These are phyloP conservation scores for Amaranthus tricolor DNA, from an alignment of 179 eudicot species.

Conservation along the genomic window DNA sequence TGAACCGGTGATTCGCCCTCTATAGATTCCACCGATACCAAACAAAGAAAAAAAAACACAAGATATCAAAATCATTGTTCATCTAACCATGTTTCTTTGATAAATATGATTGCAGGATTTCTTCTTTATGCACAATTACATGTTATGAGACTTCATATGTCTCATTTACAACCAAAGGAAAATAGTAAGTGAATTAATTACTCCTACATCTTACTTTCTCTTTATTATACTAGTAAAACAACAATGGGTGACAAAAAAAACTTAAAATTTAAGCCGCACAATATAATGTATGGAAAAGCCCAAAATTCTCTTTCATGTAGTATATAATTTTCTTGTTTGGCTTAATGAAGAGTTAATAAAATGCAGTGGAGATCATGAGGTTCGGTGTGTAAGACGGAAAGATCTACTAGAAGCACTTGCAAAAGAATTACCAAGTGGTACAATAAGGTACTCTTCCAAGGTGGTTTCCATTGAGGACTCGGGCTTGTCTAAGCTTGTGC, in stretches of 20 bases:
- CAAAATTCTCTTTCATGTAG: too few relatives aligned
- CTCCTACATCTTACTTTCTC: not conserved
- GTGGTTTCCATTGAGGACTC: constrained; percentile 35
- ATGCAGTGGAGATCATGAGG: constrained; percentile 36
- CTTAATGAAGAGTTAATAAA: not conserved
- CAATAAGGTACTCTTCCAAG: constrained; percentile 34
- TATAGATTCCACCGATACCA: too few relatives aligned
- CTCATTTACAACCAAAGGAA: constrained; percentile 29
- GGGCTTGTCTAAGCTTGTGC: constrained; percentile 29
- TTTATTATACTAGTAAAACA: not conserved
- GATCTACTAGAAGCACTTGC: constrained; percentile 38
- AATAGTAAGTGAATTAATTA: constrained; percentile 21
- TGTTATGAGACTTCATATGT: constrained; percentile 37
- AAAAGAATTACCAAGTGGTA: constrained; percentile 32
- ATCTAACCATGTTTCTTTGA: not conserved
- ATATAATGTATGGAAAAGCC: too few relatives aligned
- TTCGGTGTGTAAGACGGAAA: constrained; percentile 37
- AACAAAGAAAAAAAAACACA: not conserved
- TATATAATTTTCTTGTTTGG: not conserved
- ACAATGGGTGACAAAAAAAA: too few relatives aligned
- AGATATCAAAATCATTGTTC: not conserved
- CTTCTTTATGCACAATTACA: constrained; percentile 30
- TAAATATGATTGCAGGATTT: constrained; percentile 31
- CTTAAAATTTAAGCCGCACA: too few relatives aligned
- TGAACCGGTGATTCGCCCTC: too few relatives aligned